A percentile compares a stretch with the other conserved stretches of the same genome.
These are phyloP conservation scores for Aspergillus arachidicola DNA, from an alignment of 2,329 filamentous ascomycete species.

Conservation along the genomic window DNA sequence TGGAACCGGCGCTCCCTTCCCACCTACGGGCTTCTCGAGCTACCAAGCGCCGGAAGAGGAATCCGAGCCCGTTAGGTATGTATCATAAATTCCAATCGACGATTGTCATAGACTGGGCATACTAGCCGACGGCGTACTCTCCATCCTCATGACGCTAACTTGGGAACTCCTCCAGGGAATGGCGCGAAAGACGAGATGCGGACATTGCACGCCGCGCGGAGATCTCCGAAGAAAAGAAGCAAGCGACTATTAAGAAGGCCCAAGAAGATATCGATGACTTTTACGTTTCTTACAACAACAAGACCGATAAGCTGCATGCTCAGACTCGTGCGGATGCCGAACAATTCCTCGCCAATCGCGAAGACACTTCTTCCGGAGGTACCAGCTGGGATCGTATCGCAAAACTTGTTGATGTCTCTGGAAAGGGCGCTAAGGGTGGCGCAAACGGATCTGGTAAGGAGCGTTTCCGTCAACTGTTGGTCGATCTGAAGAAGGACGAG, in stretches of 20 bases:
- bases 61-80: constrained; percentile 75
- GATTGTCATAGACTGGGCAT: neutral
- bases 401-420: constrained; percentile 95
- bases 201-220: constrained; percentile 82
- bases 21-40: constrained; percentile 53
- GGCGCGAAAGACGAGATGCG: constrained; percentile 86
- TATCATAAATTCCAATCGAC: neutral
- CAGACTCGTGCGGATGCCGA: constrained; percentile 92
- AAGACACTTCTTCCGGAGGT: constrained; percentile 91
- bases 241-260: constrained; percentile 83
- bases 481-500: constrained; percentile 89
- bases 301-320: constrained; percentile 89
- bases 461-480: constrained; percentile 86
- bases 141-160: constrained; percentile 5
- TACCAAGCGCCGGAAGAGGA: constrained; percentile 72
- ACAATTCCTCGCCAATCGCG: constrained; percentile 82
- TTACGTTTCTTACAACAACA: constrained; percentile 98
- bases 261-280: constrained; percentile 97
- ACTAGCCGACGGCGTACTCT: neutral
- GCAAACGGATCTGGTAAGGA: constrained; percentile 91
- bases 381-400: constrained; percentile 99
- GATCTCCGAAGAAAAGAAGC: constrained; percentile 78
- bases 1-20: constrained; percentile 62
- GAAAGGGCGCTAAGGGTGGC: constrained; percentile 85
- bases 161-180: constrained; percentile 57